Evolutionary conservation across 768 basidiomycete genomes (phyloP).

Genomic region (Serendipita indica): DNA sequence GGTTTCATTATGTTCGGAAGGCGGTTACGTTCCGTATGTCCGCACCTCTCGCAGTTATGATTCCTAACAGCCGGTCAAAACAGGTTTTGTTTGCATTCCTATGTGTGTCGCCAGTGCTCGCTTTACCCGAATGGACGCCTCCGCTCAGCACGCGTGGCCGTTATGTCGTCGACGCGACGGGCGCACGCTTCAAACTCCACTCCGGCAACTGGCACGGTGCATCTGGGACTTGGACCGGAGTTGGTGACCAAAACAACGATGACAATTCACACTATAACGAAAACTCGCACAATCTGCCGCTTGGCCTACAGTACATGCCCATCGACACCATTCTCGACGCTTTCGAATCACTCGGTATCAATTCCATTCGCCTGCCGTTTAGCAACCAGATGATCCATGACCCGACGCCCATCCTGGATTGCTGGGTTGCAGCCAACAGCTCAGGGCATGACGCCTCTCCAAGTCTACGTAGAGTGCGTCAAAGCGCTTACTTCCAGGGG

Average conservation of each 20-base stretch:
- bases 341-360: slow-evolving; percentile 12
- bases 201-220: slow-evolving; percentile 13
- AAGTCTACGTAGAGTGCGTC: slow-evolving; percentile 11
- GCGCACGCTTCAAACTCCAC: slow-evolving; percentile 11
- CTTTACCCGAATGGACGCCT: slow-evolving; percentile 9
- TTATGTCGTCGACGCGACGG: slow-evolving; percentile 13
- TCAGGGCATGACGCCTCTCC: slow-evolving; percentile 11
- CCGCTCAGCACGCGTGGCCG: slow-evolving; percentile 12
- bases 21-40: too few relatives aligned
- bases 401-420: slow-evolving; percentile 4
- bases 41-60: too few relatives aligned
- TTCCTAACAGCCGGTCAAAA: too few relatives aligned
- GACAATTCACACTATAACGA: slow-evolving; percentile 7
- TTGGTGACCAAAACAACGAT: slow-evolving; percentile 11
- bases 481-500: slow-evolving; percentile 10
- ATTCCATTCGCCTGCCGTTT: slow-evolving; percentile 13
- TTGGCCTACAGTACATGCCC: slow-evolving; percentile 8
- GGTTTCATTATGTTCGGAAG: too few relatives aligned
- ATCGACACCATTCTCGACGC: slow-evolving; percentile 11
- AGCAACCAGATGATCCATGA: slow-evolving; percentile 12
- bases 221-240: slow-evolving; percentile 9
- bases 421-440: slow-evolving; percentile 9
- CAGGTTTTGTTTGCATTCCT: too few relatives aligned
- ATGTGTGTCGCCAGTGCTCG: too few relatives aligned
- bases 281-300: slow-evolving; percentile 2